Conservation (phyloP, 2,329 filamentous ascomycete species). For the Aureobasidium sp. region DNA sequence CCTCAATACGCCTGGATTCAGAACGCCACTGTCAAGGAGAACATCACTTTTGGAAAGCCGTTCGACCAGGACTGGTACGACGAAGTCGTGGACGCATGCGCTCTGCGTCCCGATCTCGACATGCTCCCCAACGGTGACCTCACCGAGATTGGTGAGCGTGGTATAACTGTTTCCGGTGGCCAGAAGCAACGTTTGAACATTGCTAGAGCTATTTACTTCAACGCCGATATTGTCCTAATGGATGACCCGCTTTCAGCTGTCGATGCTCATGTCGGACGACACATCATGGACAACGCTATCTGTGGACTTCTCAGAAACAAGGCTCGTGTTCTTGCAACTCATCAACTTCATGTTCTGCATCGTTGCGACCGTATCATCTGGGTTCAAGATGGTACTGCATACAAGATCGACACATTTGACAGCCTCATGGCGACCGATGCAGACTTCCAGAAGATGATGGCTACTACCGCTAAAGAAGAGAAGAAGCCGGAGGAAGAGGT, state of each 20-base stretch:
- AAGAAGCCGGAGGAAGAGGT: slow-evolving; percentile 43
- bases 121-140: slow-evolving; percentile 81
- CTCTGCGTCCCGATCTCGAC: slow-evolving; percentile 74
- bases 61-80: slow-evolving; percentile 68
- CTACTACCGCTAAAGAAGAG: slow-evolving; percentile 61
- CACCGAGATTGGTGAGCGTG: slow-evolving; percentile 90
- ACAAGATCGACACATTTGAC: slow-evolving; percentile 80
- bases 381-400: slow-evolving; percentile 79
- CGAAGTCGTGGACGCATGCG: slow-evolving; percentile 76
- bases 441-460: slow-evolving; percentile 75
- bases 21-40: slow-evolving; percentile 77
- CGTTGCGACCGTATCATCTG: slow-evolving; percentile 88
- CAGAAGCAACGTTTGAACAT: slow-evolving; percentile 91
- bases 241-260: slow-evolving; percentile 55
- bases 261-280: slow-evolving; percentile 53
- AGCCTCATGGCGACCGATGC: slow-evolving; percentile 72
- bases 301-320: slow-evolving; percentile 81
- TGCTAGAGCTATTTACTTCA: slow-evolving; percentile 64
- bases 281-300: slow-evolving; percentile 90
- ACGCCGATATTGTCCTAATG: slow-evolving; percentile 55
- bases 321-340: slow-evolving; percentile 83
- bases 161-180: slow-evolving; percentile 89
- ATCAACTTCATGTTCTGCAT: slow-evolving; percentile 87
- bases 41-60: slow-evolving; percentile 82
- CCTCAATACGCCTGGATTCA: slow-evolving; percentile 98